Base-by-base conservation (phyloP, 805 yeast genomes). In the Candida chauliodis region DNA sequence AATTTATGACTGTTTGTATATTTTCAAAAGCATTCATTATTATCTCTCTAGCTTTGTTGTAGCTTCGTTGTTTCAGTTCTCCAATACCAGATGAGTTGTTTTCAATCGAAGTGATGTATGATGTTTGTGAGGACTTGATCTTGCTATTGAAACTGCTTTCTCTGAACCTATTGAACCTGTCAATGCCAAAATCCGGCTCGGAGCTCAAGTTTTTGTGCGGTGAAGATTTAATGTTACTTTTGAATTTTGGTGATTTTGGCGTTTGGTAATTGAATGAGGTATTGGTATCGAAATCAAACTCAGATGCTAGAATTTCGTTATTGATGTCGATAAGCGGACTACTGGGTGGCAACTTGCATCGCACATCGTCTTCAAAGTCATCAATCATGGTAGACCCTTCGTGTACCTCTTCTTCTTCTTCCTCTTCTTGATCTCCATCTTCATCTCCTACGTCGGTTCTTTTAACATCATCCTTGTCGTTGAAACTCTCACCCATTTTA, bases 181-280 rank as follows among this genome's bases (percentile, higher is more conserved):
- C 81, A 20, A 76, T 61, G 0, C 79, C 81, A 44, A 75, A 71
- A 42, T 68, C 75, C 7, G 73, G 58, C 18, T 66, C 73, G 8
- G 67, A 59, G 42, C 69, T 58, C 10, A 29, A 16, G 3, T 15
- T n/a, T 19, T 26, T 34, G 10, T 20, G 21, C 3, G 37, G 37
- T 19, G 37, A 34, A 10, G 37, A 34, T 19, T 26, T 34, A 3
- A 25, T 18, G 30, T 46, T 46, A 14, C 51, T 50, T 8, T 45
- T 40, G 5, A 4, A 3, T 5, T 31, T 16, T 1, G 68, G 67
- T 5, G 64, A 59, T 14, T 52, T 59, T 2, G 66, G 64, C 2
- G 59, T 44, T 11, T 33, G 29, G 33, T 42, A 51, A 13, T 45
- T 43, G 3, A 49, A 40, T 18, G 41, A 35, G 22, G 53, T 47